A percentile compares a stretch with the other conserved stretches of the same genome.
phyloP scores from a whole-genome alignment of 306 rosid species.

The Medicago lupulina region DNA sequence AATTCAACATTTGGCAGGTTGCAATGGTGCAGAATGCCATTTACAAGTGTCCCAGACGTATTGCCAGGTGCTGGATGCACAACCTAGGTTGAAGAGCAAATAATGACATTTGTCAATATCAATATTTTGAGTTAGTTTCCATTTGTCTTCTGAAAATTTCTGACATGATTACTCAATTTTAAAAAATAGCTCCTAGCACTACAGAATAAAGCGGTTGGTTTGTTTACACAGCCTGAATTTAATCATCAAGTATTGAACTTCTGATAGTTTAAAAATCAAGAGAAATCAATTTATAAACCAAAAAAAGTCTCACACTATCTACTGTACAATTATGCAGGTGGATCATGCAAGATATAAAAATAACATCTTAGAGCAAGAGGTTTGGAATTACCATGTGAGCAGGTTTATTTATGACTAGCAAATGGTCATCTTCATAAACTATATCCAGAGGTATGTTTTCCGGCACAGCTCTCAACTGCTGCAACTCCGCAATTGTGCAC shows the following conservation, averaged over 20 bases:
- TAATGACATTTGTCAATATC: conserved; percentile 32
- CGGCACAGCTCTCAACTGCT: conserved; percentile 69
- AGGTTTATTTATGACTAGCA: conserved; percentile 81
- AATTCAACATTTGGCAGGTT: conserved; percentile 66
- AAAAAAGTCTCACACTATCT: conserved; percentile 7
- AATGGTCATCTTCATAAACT: conserved; percentile 81
- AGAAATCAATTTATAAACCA: conserved; percentile 6
- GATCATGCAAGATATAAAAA: neutral
- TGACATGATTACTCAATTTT: neutral
- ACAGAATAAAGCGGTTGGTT: neutral
- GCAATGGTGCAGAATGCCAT: conserved; percentile 88
- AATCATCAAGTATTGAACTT: conserved; percentile 28
- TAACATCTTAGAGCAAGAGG: neutral
- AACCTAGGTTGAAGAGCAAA: conserved; percentile 58
- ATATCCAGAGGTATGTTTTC: conserved; percentile 78
- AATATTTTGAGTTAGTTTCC: conserved; percentile 28
- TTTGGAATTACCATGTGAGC: conserved; percentile 76
- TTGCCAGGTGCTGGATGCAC: conserved; percentile 96
- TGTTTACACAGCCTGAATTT: neutral
- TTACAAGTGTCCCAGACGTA: conserved; percentile 82
- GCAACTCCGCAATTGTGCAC: conserved; percentile 79
- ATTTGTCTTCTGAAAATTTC: conserved; percentile 30
- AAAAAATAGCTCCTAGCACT: conserved; percentile 9
- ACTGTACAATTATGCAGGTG: neutral
- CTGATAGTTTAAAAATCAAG: conserved; percentile 20